phyloP scores from a whole-genome alignment of 352 stramenopile genomes.

The Phytophthora foliorum region DNA sequence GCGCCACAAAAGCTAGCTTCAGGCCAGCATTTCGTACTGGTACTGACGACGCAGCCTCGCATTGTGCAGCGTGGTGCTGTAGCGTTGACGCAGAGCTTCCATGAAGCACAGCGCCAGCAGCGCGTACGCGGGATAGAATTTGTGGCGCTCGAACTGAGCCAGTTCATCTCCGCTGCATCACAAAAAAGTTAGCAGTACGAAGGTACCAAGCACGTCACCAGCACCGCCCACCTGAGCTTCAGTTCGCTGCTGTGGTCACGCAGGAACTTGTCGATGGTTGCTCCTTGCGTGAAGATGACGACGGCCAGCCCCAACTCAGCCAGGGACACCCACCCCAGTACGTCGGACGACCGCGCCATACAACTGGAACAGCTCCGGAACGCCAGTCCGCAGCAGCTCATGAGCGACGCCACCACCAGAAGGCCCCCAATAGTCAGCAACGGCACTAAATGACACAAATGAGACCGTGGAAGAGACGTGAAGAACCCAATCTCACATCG shows the following conservation, averaged over 20 bases:
- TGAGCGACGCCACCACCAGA: conserved; percentile 59
- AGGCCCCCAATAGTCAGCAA: conserved; percentile 65
- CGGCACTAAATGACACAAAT: conserved; percentile 37
- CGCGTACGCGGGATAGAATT: conserved; percentile 80
- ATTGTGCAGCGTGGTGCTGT: conserved; percentile 67
- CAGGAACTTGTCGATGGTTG: conserved; percentile 72
- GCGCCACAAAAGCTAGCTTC: too few relatives aligned
- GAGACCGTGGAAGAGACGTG: background rate
- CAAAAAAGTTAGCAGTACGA: conserved; percentile 2
- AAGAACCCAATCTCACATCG: background rate
- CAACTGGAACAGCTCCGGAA: conserved; percentile 56
- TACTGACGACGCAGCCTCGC: conserved; percentile 65
- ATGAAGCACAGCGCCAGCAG: conserved; percentile 73
- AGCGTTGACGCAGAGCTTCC: conserved; percentile 84
- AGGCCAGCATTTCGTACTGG: conserved; percentile 60
- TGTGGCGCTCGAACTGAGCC: conserved; percentile 67
- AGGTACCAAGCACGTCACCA: background rate
- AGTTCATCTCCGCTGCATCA: conserved; percentile 54
- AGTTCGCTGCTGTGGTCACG: conserved; percentile 73
- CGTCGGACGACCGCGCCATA: conserved; percentile 63
- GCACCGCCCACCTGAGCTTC: conserved; percentile 58
- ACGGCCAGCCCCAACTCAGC: conserved; percentile 76
- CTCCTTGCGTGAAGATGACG: conserved; percentile 81
- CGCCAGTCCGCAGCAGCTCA: conserved; percentile 74
- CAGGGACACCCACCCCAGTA: conserved; percentile 71